phyloP scores from a whole-genome alignment of 306 rosid species.

The Cucumis hystrix region DNA sequence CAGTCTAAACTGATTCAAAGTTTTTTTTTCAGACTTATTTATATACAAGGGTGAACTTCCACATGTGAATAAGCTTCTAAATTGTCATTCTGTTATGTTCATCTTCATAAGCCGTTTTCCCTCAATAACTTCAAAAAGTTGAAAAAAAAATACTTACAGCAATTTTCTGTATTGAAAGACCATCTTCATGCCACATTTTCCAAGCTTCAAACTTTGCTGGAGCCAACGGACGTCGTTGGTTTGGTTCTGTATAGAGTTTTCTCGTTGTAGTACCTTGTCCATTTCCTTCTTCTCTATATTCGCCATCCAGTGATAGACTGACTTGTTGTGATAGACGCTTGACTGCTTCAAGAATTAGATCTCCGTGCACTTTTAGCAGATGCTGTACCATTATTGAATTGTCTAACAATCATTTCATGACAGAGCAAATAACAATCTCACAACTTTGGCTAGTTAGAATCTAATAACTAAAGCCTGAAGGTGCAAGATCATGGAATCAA shows the following conservation, averaged over 20 bases:
- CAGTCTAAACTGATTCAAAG: background rate
- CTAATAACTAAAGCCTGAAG: background rate
- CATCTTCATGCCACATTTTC: conserved; percentile 80
- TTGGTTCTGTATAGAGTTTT: conserved; percentile 29
- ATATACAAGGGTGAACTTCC: background rate
- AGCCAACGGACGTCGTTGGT: conserved; percentile 25
- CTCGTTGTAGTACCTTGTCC: conserved; percentile 27
- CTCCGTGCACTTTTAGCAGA: conserved; percentile 55
- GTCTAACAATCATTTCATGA: background rate
- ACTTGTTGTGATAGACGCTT: conserved; percentile 34
- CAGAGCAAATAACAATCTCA: background rate
- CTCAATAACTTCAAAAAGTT: background rate
- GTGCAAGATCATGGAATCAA: background rate
- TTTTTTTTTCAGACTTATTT: background rate
- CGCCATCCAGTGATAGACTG: conserved; percentile 57
- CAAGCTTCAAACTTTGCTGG: conserved; percentile 70
- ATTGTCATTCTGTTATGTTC: background rate
- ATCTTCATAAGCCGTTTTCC: background rate
- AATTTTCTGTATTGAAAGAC: conserved; percentile 45
- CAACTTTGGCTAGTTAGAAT: background rate
- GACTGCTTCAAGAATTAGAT: conserved; percentile 46
- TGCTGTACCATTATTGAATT: conserved; percentile 38
- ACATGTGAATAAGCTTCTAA: background rate
- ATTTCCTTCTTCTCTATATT: conserved; percentile 8
- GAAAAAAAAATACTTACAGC: conserved; percentile 41